phyloP scores from a whole-genome alignment of 2,329 filamentous ascomycete species.

The Cercospora zeae-maydis region DNA sequence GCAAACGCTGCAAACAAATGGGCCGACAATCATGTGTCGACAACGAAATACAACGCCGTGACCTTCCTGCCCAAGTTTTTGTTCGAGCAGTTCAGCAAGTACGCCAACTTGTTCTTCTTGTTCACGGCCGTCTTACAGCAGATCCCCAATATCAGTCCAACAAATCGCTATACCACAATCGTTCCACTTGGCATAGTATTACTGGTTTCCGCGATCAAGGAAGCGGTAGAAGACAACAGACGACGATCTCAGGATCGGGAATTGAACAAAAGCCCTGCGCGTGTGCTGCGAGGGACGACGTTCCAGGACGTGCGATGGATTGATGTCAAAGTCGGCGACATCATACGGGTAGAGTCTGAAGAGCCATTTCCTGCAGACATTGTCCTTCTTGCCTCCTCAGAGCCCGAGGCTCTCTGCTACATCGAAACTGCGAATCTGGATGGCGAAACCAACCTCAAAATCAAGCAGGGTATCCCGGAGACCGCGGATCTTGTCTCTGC shows the following conservation, averaged over 20 bases:
- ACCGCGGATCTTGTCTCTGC: constrained; percentile 84
- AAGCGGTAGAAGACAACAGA: constrained; percentile 89
- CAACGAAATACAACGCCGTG: constrained; percentile 90
- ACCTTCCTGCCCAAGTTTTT: constrained; percentile 97
- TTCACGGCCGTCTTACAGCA: constrained; percentile 94
- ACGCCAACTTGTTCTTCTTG: constrained; percentile 98
- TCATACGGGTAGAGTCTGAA: constrained; percentile 89
- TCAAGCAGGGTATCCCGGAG: constrained; percentile 95
- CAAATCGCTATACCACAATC: constrained; percentile 93
- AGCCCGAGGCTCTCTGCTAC: constrained; percentile 95
- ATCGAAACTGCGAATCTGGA: constrained; percentile 98
- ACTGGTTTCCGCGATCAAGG: constrained; percentile 91
- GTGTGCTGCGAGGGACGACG: constrained; percentile 73
- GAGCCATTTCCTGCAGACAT: constrained; percentile 92
- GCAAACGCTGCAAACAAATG: constrained; percentile 88
- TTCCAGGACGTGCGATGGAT: constrained; percentile 93
- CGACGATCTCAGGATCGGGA: constrained; percentile 80
- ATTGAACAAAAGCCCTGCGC: constrained; percentile 82
- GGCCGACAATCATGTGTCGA: constrained; percentile 94
- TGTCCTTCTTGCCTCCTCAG: constrained; percentile 87
- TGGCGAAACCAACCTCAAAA: constrained; percentile 96
- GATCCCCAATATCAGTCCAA: constrained; percentile 90
- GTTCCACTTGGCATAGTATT: constrained; percentile 87
- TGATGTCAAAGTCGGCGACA: constrained; percentile 86
- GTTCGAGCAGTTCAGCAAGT: constrained; percentile 98